Evolutionary conservation across 2,329 filamentous ascomycete species (phyloP).

Genomic region (Penicillium expansum): DNA sequence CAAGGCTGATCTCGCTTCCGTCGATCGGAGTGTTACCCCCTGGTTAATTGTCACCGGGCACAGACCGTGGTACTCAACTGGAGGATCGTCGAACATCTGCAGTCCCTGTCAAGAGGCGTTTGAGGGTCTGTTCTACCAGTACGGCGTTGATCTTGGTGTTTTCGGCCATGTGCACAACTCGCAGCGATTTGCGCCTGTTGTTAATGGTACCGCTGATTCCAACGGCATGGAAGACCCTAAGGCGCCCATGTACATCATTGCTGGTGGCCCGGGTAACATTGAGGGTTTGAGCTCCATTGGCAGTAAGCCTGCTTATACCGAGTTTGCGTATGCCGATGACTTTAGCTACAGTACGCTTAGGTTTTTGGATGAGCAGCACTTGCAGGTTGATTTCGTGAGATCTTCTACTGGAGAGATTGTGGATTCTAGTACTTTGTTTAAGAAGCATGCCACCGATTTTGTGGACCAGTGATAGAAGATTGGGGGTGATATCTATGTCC

Average conservation of each 20-base stretch:
- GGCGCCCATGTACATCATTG: slow-evolving; percentile 56
- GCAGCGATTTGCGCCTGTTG: slow-evolving; percentile 49
- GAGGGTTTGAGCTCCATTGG: slow-evolving; percentile 51
- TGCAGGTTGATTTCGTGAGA: slow-evolving; percentile 53
- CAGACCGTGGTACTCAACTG: slow-evolving; percentile 51
- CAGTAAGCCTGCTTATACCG: slow-evolving; percentile 44
- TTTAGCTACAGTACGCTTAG: slow-evolving; percentile 53
- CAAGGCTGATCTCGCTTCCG: slow-evolving; percentile 54
- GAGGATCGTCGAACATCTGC: slow-evolving; percentile 37
- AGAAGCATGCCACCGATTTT: slow-evolving; percentile 48
- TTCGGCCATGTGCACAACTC: slow-evolving; percentile 61
- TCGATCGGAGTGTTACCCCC: slow-evolving; percentile 56
- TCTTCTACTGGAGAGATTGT: slow-evolving; percentile 50
- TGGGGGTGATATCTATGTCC: not conserved
- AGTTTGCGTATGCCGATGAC: slow-evolving; percentile 37
- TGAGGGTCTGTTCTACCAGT: slow-evolving; percentile 54
- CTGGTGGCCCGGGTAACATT: slow-evolving; percentile 57
- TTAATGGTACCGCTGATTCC: slow-evolving; percentile 41
- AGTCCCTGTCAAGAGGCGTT: slow-evolving; percentile 52
- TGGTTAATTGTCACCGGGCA: slow-evolving; percentile 51
- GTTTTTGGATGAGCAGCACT: slow-evolving; percentile 46
- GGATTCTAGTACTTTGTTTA: slow-evolving; percentile 51
- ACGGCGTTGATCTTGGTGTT: slow-evolving; percentile 57
- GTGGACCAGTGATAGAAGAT: slow-evolving; percentile 49
- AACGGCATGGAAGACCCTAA: slow-evolving; percentile 51